Conservation (phyloP, 1,284 basidiomycete species). For the Malassezia vespertilionis region DNA sequence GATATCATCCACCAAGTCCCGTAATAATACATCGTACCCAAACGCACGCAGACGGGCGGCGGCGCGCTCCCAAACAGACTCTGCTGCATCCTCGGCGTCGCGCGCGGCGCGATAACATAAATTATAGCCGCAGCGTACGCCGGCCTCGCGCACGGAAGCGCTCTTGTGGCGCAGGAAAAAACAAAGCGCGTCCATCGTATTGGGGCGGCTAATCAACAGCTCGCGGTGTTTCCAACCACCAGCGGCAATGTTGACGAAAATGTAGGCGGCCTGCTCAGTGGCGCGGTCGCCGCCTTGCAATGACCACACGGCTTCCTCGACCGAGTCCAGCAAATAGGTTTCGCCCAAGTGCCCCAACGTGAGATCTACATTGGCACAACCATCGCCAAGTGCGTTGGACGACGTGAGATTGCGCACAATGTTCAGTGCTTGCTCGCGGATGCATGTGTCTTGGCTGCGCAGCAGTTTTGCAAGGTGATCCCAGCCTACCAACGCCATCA, state of each 20-base stretch:
- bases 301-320: constrained; percentile 32
- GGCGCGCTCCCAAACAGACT: not conserved
- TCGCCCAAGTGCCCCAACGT: constrained; percentile 24
- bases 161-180: constrained; percentile 20
- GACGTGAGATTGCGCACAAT: constrained; percentile 36
- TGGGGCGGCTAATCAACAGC: constrained; percentile 22
- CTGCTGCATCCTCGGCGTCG: not conserved
- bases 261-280: constrained; percentile 33
- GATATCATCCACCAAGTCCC: not conserved
- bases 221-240: constrained; percentile 24
- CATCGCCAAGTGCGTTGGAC: constrained; percentile 4
- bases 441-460: constrained; percentile 10
- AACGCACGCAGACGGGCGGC: not conserved
- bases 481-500: constrained; percentile 24
- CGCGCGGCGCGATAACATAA: not conserved
- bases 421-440: constrained; percentile 38
- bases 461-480: constrained; percentile 15
- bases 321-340: constrained; percentile 19
- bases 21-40: constrained; percentile 7
- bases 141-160: constrained; percentile 3
- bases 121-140: constrained; percentile 10
- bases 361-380: constrained; percentile 23
- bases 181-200: constrained; percentile 30
- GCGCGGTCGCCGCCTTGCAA: constrained; percentile 21
- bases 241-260: constrained; percentile 38